Evolutionary conservation across 345 rosid genomes (phyloP).

Genomic region (Psidium guajava): DNA sequence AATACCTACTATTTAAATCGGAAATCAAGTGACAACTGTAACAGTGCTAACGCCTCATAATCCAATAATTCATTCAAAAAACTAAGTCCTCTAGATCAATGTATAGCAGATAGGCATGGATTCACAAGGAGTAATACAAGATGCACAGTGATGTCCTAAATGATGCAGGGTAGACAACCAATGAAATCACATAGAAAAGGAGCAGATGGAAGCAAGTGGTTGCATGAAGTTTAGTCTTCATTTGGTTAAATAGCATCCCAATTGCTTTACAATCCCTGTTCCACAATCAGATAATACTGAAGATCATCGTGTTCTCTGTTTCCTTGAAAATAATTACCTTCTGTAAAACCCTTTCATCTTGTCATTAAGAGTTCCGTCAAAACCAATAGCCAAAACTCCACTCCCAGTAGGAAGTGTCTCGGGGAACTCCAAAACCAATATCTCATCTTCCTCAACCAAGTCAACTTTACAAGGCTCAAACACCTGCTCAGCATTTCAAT

Average conservation of each 20-base stretch:
- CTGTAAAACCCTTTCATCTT: slow-evolving; percentile 89
- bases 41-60: not conserved
- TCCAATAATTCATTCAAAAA: not conserved
- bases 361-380: slow-evolving; percentile 64
- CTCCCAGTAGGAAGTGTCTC: slow-evolving; percentile 51
- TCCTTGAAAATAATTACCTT: slow-evolving; percentile 28
- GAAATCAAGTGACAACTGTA: not conserved
- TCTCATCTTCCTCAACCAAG: slow-evolving; percentile 55
- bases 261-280: not conserved
- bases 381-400: slow-evolving; percentile 51
- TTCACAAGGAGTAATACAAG: not conserved
- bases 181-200: not conserved
- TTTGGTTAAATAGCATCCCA: not conserved
- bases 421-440: slow-evolving; percentile 65
- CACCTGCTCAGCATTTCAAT: slow-evolving; percentile 20
- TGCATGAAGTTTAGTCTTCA: not conserved
- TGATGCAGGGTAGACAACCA: not conserved
- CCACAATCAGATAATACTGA: not conserved
- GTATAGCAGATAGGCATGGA: not conserved
- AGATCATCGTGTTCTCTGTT: not conserved
- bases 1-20: not conserved
- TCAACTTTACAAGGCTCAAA: slow-evolving; percentile 39
- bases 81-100: not conserved
- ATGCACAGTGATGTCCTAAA: not conserved
- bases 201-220: not conserved